phyloP scores from a whole-genome alignment of 441 rosid species.

The Pelargonium citronellum region DNA sequence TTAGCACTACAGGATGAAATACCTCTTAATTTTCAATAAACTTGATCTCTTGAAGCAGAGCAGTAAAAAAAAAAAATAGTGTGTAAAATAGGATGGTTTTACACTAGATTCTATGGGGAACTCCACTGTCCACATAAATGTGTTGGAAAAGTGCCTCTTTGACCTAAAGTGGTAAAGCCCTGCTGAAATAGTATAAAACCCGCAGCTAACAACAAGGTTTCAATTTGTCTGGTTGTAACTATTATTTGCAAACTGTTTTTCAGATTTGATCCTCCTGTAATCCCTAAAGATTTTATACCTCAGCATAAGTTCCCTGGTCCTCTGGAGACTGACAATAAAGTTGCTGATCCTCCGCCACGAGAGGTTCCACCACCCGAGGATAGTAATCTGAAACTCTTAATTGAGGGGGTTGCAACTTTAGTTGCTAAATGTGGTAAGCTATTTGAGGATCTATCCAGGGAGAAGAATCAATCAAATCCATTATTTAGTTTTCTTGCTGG shows the following conservation, averaged over 20 bases:
- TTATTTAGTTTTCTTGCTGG: constrained; percentile 78
- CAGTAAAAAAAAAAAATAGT: no score
- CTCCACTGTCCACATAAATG: neutral
- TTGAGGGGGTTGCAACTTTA: constrained; percentile 85
- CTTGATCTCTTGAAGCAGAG: neutral
- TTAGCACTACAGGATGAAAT: constrained; percentile 3
- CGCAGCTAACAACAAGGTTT: no score
- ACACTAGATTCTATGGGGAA: no score
- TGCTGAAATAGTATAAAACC: no score
- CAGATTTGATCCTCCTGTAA: constrained; percentile 77
- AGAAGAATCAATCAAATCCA: constrained; percentile 81
- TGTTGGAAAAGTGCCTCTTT: neutral
- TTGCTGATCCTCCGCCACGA: constrained; percentile 49
- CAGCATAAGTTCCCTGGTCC: constrained; percentile 64
- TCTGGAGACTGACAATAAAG: constrained; percentile 41
- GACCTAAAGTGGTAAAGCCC: neutral
- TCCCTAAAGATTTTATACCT: constrained; percentile 75
- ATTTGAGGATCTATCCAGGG: constrained; percentile 91
- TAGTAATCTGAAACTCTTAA: constrained; percentile 58
- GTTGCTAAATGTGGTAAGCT: constrained; percentile 88
- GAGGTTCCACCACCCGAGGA: constrained; percentile 76
- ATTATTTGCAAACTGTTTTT: constrained; percentile 8
- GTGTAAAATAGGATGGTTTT: no score
- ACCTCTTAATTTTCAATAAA: neutral
- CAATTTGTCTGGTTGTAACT: constrained; percentile 1